Conservation (phyloP, 2,329 filamentous ascomycete genomes). For the Tolypocladium ophioglossoides region DNA sequence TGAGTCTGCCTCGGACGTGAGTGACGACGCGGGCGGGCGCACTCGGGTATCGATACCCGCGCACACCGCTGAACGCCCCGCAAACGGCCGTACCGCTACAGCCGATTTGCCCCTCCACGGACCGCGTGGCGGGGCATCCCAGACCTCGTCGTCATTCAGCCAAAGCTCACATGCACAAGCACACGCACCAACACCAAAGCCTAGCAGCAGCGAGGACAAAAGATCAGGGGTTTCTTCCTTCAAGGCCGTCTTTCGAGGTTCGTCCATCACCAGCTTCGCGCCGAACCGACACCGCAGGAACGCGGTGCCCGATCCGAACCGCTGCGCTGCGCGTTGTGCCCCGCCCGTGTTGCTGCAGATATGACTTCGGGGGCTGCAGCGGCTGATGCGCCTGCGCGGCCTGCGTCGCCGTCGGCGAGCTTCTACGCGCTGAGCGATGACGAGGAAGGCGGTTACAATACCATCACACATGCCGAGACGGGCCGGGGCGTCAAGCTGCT, state of each 20-base stretch:
- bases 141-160: not conserved
- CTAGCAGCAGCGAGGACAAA: not conserved
- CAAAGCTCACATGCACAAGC: not conserved
- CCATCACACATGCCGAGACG: constrained; percentile 68
- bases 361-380: not conserved
- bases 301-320: not conserved
- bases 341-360: not conserved
- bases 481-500: constrained; percentile 85
- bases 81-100: not conserved
- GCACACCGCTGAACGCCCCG: not conserved
- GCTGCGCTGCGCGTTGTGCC: not conserved
- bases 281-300: not conserved
- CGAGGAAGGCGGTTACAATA: constrained; percentile 91
- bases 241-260: not conserved
- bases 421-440: constrained; percentile 76
- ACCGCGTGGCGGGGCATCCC: not conserved
- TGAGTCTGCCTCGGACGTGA: not conserved
- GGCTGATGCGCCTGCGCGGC: not conserved
- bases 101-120: not conserved
- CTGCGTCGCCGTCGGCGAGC: constrained; percentile 9
- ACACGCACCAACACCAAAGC: not conserved
- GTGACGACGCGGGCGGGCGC: not conserved
- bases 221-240: not conserved
- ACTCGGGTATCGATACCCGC: not conserved
- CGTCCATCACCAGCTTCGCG: not conserved